These are phyloP conservation scores for Globisporangium spinosum DNA, from an alignment of 352 stramenopile genomes.

Conservation along the genomic window DNA sequence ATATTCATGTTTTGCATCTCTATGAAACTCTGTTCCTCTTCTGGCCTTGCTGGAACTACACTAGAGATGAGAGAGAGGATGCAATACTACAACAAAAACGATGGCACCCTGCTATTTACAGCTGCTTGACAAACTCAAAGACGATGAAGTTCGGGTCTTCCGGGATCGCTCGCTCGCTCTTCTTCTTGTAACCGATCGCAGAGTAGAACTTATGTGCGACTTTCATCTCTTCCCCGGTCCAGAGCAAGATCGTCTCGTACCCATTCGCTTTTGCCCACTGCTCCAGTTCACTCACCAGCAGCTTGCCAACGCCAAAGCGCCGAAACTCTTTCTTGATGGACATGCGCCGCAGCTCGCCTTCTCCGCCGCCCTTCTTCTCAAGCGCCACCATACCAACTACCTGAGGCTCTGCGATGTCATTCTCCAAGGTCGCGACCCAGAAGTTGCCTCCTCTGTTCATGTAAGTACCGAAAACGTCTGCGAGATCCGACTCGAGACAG, in stretches of 20 bases:
- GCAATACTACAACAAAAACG: background rate
- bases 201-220: constrained; percentile 35
- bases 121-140: constrained; percentile 34
- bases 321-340: constrained; percentile 33
- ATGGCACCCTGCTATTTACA: constrained; percentile 4
- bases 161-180: constrained; percentile 27
- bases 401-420: background rate
- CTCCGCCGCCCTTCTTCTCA: constrained; percentile 25
- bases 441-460: constrained; percentile 33
- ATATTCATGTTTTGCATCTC: no score
- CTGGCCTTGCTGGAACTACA: no score
- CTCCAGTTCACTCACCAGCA: constrained; percentile 38
- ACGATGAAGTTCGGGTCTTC: constrained; percentile 32
- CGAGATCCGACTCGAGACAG: constrained; percentile 13
- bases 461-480: constrained; percentile 9
- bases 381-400: constrained; percentile 42
- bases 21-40: no score
- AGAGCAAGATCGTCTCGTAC: constrained; percentile 30
- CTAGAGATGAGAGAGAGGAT: background rate
- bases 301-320: constrained; percentile 33
- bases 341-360: constrained; percentile 45
- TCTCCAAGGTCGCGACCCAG: constrained; percentile 25
- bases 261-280: constrained; percentile 29
- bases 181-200: constrained; percentile 27
- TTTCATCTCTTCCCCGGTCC: constrained; percentile 35